Conservation (phyloP, 176 grass and related monocot genomes). For the Thalia dealbata region DNA sequence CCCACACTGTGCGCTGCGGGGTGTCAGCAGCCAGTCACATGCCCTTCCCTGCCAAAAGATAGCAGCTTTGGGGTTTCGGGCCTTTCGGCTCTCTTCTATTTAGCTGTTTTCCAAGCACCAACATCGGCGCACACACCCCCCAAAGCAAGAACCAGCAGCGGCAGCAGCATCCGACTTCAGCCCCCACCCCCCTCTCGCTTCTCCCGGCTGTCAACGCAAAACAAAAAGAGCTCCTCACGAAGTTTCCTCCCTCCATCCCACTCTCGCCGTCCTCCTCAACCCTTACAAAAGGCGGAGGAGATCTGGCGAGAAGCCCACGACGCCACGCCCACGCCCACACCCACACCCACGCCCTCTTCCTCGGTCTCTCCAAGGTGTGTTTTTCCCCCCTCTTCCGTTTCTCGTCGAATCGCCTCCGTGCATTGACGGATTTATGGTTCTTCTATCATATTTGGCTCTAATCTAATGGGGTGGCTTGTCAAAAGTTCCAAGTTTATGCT, state of each 20-base stretch:
- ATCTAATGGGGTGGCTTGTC: background rate
- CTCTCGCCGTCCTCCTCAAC: background rate
- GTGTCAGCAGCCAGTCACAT: slow-evolving; percentile 18
- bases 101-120: slow-evolving; percentile 6
- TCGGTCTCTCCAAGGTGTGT: background rate
- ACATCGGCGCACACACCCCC: background rate
- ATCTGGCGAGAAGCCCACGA: background rate
- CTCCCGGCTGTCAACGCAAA: slow-evolving; percentile 21
- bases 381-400: background rate
- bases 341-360: background rate
- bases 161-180: background rate
- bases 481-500: background rate
- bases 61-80: slow-evolving; percentile 8
- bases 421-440: background rate
- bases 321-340: background rate
- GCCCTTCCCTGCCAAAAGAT: slow-evolving; percentile 17
- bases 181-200: background rate
- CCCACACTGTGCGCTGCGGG: background rate
- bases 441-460: too few species aligned
- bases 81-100: slow-evolving; percentile 17
- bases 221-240: slow-evolving; percentile 20
- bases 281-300: slow-evolving; percentile 15
- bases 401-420: background rate
- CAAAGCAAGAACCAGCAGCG: too few species aligned
- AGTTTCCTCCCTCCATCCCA: slow-evolving; percentile 12